Evolutionary conservation across 2,329 filamentous ascomycete genomes (phyloP).

Genomic region (Aspergillus clavatus): DNA sequence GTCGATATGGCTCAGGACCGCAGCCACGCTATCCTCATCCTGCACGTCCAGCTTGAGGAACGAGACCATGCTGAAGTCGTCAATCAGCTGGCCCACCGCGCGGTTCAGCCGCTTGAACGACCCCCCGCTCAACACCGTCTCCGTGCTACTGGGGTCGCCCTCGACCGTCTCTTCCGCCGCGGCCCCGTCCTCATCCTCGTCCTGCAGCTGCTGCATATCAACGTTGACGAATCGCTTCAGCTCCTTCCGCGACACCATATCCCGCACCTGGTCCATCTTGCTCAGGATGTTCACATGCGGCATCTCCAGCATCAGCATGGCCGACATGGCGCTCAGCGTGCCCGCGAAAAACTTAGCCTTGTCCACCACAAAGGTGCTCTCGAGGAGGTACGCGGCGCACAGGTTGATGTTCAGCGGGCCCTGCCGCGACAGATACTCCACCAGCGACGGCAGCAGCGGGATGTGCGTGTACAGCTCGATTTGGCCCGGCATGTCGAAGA

Average conservation of each 20-base stretch:
- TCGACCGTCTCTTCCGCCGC: slow-evolving; percentile 51
- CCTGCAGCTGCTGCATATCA: slow-evolving; percentile 74
- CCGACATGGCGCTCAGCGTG: slow-evolving; percentile 92
- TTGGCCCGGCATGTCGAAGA: slow-evolving; percentile 98
- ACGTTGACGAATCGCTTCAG: slow-evolving; percentile 86
- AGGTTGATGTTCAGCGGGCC: slow-evolving; percentile 84
- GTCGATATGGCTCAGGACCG: slow-evolving; percentile 85
- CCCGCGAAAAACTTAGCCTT: slow-evolving; percentile 96
- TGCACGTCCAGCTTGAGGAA: slow-evolving; percentile 86
- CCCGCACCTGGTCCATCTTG: slow-evolving; percentile 96
- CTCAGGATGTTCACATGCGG: slow-evolving; percentile 94
- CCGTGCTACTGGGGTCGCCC: slow-evolving; percentile 59
- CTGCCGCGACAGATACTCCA: slow-evolving; percentile 71
- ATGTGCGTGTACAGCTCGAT: slow-evolving; percentile 98
- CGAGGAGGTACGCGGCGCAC: slow-evolving; percentile 89
- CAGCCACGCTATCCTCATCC: slow-evolving; percentile 84
- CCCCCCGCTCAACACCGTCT: slow-evolving; percentile 70
- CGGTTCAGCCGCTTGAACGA: slow-evolving; percentile 80
- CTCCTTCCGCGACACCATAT: slow-evolving; percentile 79
- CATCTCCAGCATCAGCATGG: slow-evolving; percentile 97
- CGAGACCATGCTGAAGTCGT: slow-evolving; percentile 97
- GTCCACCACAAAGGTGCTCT: slow-evolving; percentile 93
- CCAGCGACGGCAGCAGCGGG: slow-evolving; percentile 79
- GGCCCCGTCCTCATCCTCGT: slow-evolving; percentile 51
- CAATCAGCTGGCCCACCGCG: slow-evolving; percentile 85